phyloP scores from a whole-genome alignment of 371 early-diverging fungal genomes.

The Apophysomyces sp. region DNA sequence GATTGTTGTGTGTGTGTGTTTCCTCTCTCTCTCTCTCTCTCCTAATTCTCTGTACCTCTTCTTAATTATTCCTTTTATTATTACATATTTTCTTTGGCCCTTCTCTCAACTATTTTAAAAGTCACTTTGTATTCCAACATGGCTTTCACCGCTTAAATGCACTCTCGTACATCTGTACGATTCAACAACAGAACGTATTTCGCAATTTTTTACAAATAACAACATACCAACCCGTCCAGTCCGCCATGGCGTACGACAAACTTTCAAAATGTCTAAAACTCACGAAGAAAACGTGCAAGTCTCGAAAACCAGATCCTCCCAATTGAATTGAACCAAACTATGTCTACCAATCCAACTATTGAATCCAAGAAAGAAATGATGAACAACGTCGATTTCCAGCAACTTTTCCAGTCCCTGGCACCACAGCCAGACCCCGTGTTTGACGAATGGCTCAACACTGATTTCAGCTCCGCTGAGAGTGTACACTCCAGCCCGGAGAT shows the following conservation, averaged over 20 bases:
- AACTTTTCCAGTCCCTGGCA: constrained; percentile 18
- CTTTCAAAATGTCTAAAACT: constrained; percentile 17
- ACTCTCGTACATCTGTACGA: constrained; percentile 13
- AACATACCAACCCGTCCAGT: constrained; percentile 10
- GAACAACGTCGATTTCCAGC: constrained; percentile 16
- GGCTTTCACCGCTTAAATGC: constrained; percentile 22
- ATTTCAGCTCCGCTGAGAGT: constrained; percentile 11
- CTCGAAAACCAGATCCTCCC: constrained; percentile 18
- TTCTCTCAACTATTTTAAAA: constrained; percentile 1
- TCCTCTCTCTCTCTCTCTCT: not conserved
- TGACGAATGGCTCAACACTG: constrained; percentile 19
- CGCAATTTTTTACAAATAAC: constrained; percentile 2
- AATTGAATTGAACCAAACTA: constrained; percentile 9
- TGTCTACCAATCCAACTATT: not conserved
- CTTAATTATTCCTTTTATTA: not conserved
- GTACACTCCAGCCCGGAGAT: constrained; percentile 26
- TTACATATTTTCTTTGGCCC: not conserved
- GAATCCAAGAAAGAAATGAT: constrained; percentile 10
- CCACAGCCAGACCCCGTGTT: constrained; percentile 8
- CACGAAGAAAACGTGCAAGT: constrained; percentile 19
- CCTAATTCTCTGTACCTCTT: not conserved
- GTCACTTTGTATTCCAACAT: constrained; percentile 11
- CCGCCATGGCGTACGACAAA: constrained; percentile 20
- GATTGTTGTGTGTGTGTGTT: no score
- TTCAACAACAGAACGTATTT: constrained; percentile 5